A percentile compares a stretch with the other conserved stretches of the same genome.
Evolutionary conservation across 139 green algal species (phyloP).

Genomic region (Tetradesmus obliquus): DNA sequence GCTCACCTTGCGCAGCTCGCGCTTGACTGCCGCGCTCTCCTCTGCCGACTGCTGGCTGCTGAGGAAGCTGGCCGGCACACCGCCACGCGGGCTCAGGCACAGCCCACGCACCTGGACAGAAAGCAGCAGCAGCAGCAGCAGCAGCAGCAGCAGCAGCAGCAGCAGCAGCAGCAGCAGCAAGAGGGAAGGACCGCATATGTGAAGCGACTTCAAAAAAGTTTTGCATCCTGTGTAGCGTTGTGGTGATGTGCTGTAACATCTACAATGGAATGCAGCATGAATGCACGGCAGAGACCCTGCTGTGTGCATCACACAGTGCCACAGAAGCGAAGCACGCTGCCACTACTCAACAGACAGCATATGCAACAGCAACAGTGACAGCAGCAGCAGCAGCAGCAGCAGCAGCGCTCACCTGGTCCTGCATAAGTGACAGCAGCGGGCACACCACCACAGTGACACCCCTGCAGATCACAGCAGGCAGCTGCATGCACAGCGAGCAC

Average conservation of each 20-base stretch:
- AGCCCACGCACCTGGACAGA: conserved; percentile 66
- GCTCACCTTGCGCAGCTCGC: conserved; percentile 79
- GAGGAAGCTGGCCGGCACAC: conserved; percentile 85
- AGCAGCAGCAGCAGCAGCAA: background rate
- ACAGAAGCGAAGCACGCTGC: too few relatives aligned
- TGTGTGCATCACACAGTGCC: too few relatives aligned
- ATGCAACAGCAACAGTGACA: conserved; percentile 60
- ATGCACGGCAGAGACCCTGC: too few relatives aligned
- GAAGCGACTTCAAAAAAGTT: too few relatives aligned
- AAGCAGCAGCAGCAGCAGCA: conserved; percentile 10
- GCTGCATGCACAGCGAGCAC: conserved; percentile 51
- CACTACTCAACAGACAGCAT: background rate
- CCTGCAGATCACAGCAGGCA: conserved; percentile 80
- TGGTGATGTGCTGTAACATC: too few relatives aligned
- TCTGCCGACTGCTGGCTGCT: conserved; percentile 72
- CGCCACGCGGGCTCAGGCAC: conserved; percentile 57
- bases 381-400: background rate
- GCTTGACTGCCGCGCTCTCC: conserved; percentile 67
- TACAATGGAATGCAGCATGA: too few relatives aligned
- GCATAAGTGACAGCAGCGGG: conserved; percentile 96
- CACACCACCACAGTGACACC: conserved; percentile 95
- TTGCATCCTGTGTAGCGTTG: too few relatives aligned
- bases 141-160: conserved; percentile 23
- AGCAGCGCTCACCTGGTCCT: conserved; percentile 84
- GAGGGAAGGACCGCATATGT: too few relatives aligned